Evolutionary conservation across 805 yeast species (phyloP), one percentile per base, ranked within the genome.

Genomic region (Maudiozyma bulderi): DNA sequence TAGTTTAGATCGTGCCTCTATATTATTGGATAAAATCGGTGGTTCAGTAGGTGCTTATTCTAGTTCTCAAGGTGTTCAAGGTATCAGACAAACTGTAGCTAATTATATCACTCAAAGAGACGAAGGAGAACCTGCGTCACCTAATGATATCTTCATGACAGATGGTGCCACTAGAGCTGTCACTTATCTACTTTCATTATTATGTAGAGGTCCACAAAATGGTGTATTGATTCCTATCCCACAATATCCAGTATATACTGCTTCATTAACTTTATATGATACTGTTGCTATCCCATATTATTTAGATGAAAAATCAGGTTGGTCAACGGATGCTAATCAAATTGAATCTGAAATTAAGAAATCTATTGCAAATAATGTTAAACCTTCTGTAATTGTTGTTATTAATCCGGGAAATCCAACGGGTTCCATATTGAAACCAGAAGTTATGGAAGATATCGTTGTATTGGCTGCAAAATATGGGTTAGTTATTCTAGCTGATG

Each of bases 361-460:
- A 15, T 72, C 85, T 20, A 54, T 67, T 1, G 64, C 64, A 6
- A 68, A 77, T 29, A 87, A 86, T 1, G 66, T 86, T 31, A 72
- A 67, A 9, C 83, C 93, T 54, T 78, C 86, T 57, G 82, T 91
- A 49, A 70, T 93, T 49, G 97, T 91, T 2, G 85, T 93, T 14
- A 93, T 93, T 61, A 93, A 93, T 70, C 99, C 99, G 1, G 98
- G 99, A 48, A 93, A 93, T 69, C 99, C 99, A 52, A 93, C 99
- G 0, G 99, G 99, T 37, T 77, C 96, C 0, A 80, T 89, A 47
- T 73, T 93, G 48, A 65, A 77, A 8, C 73, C 73, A 47, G 76
- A 75, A 3, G 81, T 81, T 54, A 88, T 93, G 60, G 78, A 74
- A 38, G 82, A 81, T 43, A 75, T 93, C 48, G 71, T 93, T 48